Percentiles rank a stretch among this genome's conserved stretches.
phyloP scores from a whole-genome alignment of 257 asterid genomes.

The Rhazya stricta region DNA sequence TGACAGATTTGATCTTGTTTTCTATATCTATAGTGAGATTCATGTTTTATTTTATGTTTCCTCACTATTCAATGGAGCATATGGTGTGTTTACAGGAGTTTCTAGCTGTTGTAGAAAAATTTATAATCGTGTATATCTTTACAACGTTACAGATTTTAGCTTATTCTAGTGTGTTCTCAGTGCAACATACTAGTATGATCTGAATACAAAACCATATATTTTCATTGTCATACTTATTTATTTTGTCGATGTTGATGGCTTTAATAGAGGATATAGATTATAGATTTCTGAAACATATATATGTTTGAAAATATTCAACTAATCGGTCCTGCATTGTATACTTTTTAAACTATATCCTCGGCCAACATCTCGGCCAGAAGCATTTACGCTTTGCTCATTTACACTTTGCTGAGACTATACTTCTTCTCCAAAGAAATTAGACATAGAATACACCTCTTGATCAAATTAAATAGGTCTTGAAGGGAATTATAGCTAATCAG shows the following conservation, averaged over 20 bases:
- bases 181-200: background rate
- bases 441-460: background rate
- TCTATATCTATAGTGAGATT: background rate
- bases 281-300: too few relatives aligned
- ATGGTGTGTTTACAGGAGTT: background rate
- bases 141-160: background rate
- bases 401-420: background rate
- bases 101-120: background rate
- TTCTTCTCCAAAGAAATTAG: background rate
- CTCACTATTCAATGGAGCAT: background rate
- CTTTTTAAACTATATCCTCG: too few relatives aligned
- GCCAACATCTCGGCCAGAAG: background rate
- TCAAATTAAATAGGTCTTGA: too few relatives aligned
- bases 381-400: background rate
- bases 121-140: background rate
- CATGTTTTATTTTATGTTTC: background rate
- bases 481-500: background rate
- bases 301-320: too few relatives aligned
- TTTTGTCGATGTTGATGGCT: too few relatives aligned
- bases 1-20: background rate
- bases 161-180: background rate
- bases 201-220: background rate
- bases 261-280: too few relatives aligned
- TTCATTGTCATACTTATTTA: background rate
- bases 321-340: background rate